Conservation (phyloP, 441 rosid species). For the Aquilaria agallochum region DNA sequence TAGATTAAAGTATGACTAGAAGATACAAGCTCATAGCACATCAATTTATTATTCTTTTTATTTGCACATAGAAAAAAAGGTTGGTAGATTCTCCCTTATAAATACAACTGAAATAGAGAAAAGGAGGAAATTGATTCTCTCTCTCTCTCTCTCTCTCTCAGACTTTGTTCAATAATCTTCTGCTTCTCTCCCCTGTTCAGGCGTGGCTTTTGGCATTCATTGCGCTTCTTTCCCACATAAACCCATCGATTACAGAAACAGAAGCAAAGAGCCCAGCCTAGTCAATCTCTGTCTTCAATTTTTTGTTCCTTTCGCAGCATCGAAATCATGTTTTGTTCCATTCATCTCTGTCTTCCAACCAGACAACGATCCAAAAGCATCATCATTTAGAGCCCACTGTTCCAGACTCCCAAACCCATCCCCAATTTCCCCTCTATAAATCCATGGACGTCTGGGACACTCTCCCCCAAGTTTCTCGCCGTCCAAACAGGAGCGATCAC, state of each 20-base stretch:
- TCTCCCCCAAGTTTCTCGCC: constrained; percentile 18
- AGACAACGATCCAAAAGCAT: constrained; percentile 24
- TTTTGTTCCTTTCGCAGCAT: constrained; percentile 17
- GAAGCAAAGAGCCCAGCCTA: constrained; percentile 11
- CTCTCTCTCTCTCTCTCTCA: constrained; percentile 14
- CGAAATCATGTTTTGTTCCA: constrained; percentile 27
- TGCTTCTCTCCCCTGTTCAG: constrained; percentile 23
- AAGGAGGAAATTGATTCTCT: background rate
- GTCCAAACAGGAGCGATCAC: constrained; percentile 17
- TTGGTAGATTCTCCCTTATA: no score
- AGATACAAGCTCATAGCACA: no score
- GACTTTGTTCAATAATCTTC: constrained; percentile 6
- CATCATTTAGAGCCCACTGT: constrained; percentile 34
- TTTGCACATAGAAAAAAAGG: no score
- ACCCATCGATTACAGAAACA: constrained; percentile 19
- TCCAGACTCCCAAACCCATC: constrained; percentile 8
- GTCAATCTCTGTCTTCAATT: constrained; percentile 21
- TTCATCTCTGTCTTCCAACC: constrained; percentile 23
- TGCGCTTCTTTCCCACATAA: constrained; percentile 20
- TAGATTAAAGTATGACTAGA: no score
- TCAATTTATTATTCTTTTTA: no score
- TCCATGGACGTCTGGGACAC: constrained; percentile 48
- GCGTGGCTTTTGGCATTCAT: constrained; percentile 66
- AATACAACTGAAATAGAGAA: no score
- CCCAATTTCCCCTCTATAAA: background rate